Percentiles rank a stretch among this genome's conserved stretches.
phyloP scores from a whole-genome alignment of 139 green algal species.

The Yamagishiella unicocca region DNA sequence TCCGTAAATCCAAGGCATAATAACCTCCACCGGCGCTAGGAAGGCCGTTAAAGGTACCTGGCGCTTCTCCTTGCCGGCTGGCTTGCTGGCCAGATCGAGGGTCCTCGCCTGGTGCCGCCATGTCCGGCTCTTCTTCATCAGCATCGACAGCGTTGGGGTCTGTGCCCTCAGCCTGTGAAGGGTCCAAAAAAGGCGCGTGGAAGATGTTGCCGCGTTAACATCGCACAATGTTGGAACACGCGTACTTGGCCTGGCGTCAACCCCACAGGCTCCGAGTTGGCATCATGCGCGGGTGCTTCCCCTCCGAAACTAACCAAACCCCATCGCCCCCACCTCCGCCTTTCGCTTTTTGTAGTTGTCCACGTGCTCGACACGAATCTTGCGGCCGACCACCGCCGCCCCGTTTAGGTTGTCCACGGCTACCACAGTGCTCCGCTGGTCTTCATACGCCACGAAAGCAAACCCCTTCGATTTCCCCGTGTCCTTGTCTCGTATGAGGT shows the following conservation, averaged over 20 bases:
- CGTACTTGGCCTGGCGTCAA: too few relatives aligned
- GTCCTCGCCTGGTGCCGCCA: too few relatives aligned
- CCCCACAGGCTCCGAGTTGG: neutral
- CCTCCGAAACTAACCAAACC: neutral
- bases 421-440: constrained; percentile 97
- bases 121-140: neutral
- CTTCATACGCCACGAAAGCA: constrained; percentile 97
- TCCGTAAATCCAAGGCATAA: too few relatives aligned
- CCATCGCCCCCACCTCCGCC: constrained; percentile 70
- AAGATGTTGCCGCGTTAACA: too few relatives aligned
- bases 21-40: too few relatives aligned
- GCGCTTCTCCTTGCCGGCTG: too few relatives aligned
- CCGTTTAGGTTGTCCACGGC: constrained; percentile 98
- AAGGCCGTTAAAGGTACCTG: too few relatives aligned
- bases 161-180: constrained; percentile 64
- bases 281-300: neutral
- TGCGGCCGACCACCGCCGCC: constrained; percentile 83
- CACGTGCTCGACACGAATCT: constrained; percentile 95
- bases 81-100: too few relatives aligned
- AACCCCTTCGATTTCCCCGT: constrained; percentile 91
- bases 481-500: constrained; percentile 83
- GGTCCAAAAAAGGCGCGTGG: too few relatives aligned
- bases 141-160: constrained; percentile 45
- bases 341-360: constrained; percentile 95
- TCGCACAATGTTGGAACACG: too few relatives aligned